Evolutionary conservation across 106 monocot genomes (phyloP).

Genomic region (Dendrobium nobile): DNA sequence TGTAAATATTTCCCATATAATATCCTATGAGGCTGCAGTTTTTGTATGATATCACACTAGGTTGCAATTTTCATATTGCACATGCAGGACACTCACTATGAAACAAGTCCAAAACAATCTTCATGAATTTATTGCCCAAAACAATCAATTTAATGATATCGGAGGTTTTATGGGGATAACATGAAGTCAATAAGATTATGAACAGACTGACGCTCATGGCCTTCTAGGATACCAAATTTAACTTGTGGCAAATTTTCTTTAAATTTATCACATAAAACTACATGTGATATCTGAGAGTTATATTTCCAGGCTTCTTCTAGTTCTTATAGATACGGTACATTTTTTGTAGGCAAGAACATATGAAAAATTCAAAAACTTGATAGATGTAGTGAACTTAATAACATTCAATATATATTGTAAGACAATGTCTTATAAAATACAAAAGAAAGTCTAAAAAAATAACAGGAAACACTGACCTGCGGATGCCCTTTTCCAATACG

Average conservation of each 20-base stretch:
- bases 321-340: neutral
- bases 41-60: too few relatives aligned
- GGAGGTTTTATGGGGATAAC: too few relatives aligned
- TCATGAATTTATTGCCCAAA: too few relatives aligned
- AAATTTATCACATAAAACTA: too few relatives aligned
- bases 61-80: too few relatives aligned
- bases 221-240: neutral
- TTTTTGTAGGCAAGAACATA: neutral
- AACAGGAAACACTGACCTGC: conserved; percentile 51
- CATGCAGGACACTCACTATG: too few relatives aligned
- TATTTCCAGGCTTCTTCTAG: neutral
- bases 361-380: neutral
- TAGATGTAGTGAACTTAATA: neutral
- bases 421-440: neutral
- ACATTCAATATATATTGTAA: neutral
- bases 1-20: too few relatives aligned
- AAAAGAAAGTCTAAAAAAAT: conserved; percentile 7
- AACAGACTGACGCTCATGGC: too few relatives aligned
- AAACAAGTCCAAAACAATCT: too few relatives aligned
- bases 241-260: neutral
- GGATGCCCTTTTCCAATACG: conserved; percentile 91
- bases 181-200: too few relatives aligned
- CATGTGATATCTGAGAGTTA: neutral
- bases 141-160: too few relatives aligned
- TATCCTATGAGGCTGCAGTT: too few relatives aligned